These are phyloP conservation scores for Abrus pulchellus DNA, from an alignment of 306 rosid species.

Conservation along the genomic window DNA sequence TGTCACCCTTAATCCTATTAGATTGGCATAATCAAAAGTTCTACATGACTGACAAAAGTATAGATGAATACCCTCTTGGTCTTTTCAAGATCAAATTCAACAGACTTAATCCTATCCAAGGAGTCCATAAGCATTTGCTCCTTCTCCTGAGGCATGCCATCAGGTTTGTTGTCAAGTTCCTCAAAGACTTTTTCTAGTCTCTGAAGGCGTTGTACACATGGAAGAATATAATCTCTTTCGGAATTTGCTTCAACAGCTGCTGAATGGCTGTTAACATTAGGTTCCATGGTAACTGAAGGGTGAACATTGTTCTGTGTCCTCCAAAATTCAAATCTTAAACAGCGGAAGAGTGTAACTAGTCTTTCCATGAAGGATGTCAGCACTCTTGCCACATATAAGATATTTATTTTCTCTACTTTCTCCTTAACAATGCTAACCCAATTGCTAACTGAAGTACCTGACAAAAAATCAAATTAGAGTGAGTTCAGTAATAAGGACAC, in stretches of 20 bases:
- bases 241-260: constrained; percentile 58
- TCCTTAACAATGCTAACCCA: constrained; percentile 59
- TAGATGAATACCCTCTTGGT: constrained; percentile 82
- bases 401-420: constrained; percentile 61
- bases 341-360: constrained; percentile 59
- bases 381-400: constrained; percentile 54
- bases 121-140: constrained; percentile 86
- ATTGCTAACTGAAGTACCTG: constrained; percentile 61
- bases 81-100: constrained; percentile 89
- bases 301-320: constrained; percentile 68
- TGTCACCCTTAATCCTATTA: not conserved
- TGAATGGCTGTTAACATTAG: constrained; percentile 51
- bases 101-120: constrained; percentile 86
- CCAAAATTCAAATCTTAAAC: constrained; percentile 68
- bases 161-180: constrained; percentile 78
- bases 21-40: constrained; percentile 20
- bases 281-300: constrained; percentile 64
- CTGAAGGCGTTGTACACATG: constrained; percentile 82
- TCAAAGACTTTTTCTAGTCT: constrained; percentile 72
- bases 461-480: constrained; percentile 36
- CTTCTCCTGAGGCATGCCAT: constrained; percentile 83
- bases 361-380: constrained; percentile 64
- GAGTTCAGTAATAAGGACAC: constrained; percentile 31
- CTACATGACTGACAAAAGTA: constrained; percentile 19
- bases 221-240: constrained; percentile 69